Base-by-base conservation (phyloP, 2,329 filamentous ascomycete genomes). In the Cladophialophora chaetospira region DNA sequence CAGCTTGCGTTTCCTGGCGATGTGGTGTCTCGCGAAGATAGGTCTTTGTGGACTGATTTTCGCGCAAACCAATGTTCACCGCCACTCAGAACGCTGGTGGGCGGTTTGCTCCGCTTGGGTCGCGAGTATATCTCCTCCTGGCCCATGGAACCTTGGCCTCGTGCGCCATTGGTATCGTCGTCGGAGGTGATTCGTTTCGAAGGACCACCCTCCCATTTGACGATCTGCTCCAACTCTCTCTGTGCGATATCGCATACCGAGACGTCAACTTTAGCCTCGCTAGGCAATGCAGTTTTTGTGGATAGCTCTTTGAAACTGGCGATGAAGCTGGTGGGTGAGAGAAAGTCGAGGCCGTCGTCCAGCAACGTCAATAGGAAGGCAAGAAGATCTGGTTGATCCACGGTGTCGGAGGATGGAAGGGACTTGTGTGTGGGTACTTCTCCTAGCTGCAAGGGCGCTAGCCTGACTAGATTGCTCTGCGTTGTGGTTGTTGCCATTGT, bases 31-130 rank as follows among this genome's bases (percentile, higher is more conserved):
- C 63, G 64, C 47, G 52, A 57, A 5, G 61, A 61, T 3, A 60
- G 38, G 38, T 61, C 58, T 31, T 64, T 55, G 54, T 76, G 74
- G 21, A 72, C 60, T 35, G 72, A 75, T 40, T 68, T 68, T n/a
- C 74, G 71, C 47, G 71, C 74, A 25, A 71, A 69, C 74, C 74
- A 77, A 63, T 71, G 69, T 43, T 75, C 73, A 13, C 63, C 60
- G 13, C 58, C 58, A 17, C 28, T 44, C 4, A 60, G 42, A 26
- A 53, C 46, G 13, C 25, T 23, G 6, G 58, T 57, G 1, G 48
- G 48, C n/a, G 48, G 48, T 15, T 58, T 61, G n/a, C 51, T 54
- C 15, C 63, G 56, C 19, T 23, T 23, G 8, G 50, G 50, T 38
- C 50, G 26, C 13, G 42, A 38, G 10, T 40, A 29, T 19, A 57